phyloP scores from a whole-genome alignment of 495 filamentous ascomycete species.

The Xylaria longipes region DNA sequence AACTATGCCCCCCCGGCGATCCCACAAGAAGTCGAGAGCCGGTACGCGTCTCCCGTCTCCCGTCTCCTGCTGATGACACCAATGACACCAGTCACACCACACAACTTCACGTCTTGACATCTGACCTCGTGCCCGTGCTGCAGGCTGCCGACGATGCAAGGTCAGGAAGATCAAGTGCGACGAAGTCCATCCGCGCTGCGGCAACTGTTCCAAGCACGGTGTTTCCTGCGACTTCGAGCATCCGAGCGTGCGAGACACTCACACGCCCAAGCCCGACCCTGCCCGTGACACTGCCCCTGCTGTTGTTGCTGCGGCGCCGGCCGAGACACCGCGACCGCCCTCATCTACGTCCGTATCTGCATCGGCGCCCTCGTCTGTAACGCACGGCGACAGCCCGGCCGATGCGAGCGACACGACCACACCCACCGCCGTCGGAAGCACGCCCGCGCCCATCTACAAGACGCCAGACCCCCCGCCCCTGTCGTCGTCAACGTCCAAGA shows the following conservation, averaged over 20 bases:
- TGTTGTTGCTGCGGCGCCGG: conserved; percentile 23
- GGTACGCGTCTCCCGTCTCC: conserved; percentile 32
- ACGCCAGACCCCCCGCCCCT: conserved; percentile 44
- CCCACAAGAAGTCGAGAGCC: conserved; percentile 67
- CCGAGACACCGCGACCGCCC: conserved; percentile 38
- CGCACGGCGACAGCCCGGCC: conserved; percentile 40
- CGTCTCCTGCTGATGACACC: background rate
- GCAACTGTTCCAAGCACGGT: conserved; percentile 69
- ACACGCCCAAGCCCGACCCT: conserved; percentile 27
- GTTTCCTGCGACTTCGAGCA: conserved; percentile 67
- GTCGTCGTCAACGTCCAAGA: conserved; percentile 45
- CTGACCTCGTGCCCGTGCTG: conserved; percentile 2
- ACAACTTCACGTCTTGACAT: background rate
- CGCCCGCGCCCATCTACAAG: conserved; percentile 45
- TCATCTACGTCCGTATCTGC: conserved; percentile 36
- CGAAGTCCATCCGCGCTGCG: conserved; percentile 66
- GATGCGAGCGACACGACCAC: conserved; percentile 37
- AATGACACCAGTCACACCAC: too few relatives aligned
- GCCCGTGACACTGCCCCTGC: conserved; percentile 26
- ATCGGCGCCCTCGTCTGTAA: conserved; percentile 37
- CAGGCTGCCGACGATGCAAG: conserved; percentile 65
- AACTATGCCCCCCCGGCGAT: conserved; percentile 62
- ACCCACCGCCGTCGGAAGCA: conserved; percentile 31
- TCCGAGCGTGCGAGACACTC: conserved; percentile 47
- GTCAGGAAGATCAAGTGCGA: conserved; percentile 71